These are phyloP conservation scores for Cinnamomum chago DNA, from an alignment of 164 flowering plant genomes.

Conservation along the genomic window DNA sequence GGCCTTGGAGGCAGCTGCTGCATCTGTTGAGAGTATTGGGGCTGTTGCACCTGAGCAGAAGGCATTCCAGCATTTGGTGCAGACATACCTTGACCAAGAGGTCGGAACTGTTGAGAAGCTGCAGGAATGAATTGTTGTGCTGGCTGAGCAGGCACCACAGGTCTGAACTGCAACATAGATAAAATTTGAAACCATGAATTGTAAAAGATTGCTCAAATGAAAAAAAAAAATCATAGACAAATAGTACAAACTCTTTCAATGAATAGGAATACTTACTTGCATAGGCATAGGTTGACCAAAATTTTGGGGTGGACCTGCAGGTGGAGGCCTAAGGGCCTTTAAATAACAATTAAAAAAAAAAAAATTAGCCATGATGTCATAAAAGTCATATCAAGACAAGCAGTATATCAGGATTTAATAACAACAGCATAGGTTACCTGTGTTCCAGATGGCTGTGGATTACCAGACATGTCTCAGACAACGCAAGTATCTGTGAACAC, in stretches of 20 bases:
- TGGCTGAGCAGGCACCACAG: slow-evolving; percentile 52
- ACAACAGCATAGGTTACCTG: slow-evolving; percentile 44
- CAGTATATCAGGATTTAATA: neutral
- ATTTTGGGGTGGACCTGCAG: slow-evolving; percentile 51
- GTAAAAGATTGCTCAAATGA: neutral
- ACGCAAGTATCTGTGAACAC: slow-evolving; percentile 11
- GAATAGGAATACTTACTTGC: slow-evolving; percentile 40
- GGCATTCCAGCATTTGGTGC: slow-evolving; percentile 44
- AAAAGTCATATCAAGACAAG: neutral
- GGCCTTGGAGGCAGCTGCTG: slow-evolving; percentile 68
- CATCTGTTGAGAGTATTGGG: slow-evolving; percentile 64
- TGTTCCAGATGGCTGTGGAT: slow-evolving; percentile 56
- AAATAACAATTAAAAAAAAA: slow-evolving; percentile 2
- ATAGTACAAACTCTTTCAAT: neutral
- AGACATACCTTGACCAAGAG: slow-evolving; percentile 46
- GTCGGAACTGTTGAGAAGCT: slow-evolving; percentile 59
- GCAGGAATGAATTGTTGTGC: slow-evolving; percentile 51
- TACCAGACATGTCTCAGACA: slow-evolving; percentile 50
- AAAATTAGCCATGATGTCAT: neutral
- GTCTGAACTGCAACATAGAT: slow-evolving; percentile 58
- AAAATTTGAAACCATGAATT: neutral
- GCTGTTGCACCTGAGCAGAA: slow-evolving; percentile 48
- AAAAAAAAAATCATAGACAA: neutral
- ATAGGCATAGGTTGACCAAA: slow-evolving; percentile 48
- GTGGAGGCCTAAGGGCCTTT: slow-evolving; percentile 57